phyloP scores from a whole-genome alignment of 2,329 filamentous ascomycete genomes.

The Periconia digitata region DNA sequence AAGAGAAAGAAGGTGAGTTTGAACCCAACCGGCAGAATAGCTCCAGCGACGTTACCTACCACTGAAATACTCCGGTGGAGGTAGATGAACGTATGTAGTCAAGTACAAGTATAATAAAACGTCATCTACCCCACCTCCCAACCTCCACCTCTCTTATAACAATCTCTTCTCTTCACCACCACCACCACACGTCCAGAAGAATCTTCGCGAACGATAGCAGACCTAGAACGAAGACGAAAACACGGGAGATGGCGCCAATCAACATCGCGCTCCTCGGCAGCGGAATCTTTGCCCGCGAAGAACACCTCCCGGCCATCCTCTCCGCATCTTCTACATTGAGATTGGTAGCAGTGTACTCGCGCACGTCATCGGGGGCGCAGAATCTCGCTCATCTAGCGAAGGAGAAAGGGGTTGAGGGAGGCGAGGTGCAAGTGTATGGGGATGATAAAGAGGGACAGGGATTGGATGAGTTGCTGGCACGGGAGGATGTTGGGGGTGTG shows the following conservation, averaged over 20 bases:
- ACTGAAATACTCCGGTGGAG: no score
- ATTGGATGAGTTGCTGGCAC: constrained; percentile 55
- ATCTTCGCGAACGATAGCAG: no score
- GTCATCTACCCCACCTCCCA: no score
- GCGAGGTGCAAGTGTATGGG: constrained; percentile 58
- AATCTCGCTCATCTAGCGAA: constrained; percentile 15
- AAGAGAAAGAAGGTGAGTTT: no score
- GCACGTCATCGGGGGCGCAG: constrained; percentile 58
- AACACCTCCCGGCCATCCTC: constrained; percentile 65
- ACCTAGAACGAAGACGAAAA: neutral
- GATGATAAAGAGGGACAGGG: constrained; percentile 54
- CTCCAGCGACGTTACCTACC: no score
- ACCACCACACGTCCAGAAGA: neutral
- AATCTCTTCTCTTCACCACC: neutral
- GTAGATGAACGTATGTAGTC: no score
- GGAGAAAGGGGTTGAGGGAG: constrained; percentile 35
- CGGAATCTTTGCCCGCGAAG: constrained; percentile 63
- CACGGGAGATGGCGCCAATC: constrained; percentile 26
- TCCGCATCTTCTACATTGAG: constrained; percentile 52
- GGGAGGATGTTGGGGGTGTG: constrained; percentile 58
- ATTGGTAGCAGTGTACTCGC: constrained; percentile 68
- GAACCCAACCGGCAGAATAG: no score
- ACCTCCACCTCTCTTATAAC: no score
- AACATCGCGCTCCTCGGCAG: constrained; percentile 65
- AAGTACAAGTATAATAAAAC: no score